phyloP scores from a whole-genome alignment of 257 asterid genomes.

The Prunella vulgaris region DNA sequence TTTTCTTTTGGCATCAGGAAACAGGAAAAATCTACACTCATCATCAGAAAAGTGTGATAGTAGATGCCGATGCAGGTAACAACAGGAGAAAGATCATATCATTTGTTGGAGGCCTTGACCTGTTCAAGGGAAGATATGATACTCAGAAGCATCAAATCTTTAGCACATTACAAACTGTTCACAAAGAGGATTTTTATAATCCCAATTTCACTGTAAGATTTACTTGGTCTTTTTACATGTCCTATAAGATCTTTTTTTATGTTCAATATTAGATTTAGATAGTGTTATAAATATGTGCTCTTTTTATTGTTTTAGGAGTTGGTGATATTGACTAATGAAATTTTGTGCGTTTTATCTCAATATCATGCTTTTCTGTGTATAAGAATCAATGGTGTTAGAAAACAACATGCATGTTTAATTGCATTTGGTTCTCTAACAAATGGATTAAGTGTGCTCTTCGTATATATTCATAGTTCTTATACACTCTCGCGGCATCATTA shows the following conservation, averaged over 20 bases:
- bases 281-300: too few relatives aligned
- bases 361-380: too few relatives aligned
- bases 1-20: constrained; percentile 53
- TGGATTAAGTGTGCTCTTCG: too few relatives aligned
- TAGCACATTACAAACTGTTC: constrained; percentile 58
- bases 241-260: too few relatives aligned
- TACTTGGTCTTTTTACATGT: not conserved
- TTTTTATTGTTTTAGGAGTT: too few relatives aligned
- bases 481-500: constrained; percentile 17
- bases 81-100: constrained; percentile 58
- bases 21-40: constrained; percentile 82
- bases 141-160: constrained; percentile 61
- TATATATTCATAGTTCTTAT: too few relatives aligned
- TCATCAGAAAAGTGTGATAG: constrained; percentile 87
- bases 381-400: too few relatives aligned
- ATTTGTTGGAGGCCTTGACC: constrained; percentile 89
- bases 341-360: too few relatives aligned
- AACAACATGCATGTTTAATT: too few relatives aligned
- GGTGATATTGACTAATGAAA: too few relatives aligned
- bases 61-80: constrained; percentile 81
- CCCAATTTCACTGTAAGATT: constrained; percentile 67
- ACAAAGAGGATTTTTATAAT: constrained; percentile 78
- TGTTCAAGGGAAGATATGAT: constrained; percentile 83
- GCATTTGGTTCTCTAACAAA: too few relatives aligned
- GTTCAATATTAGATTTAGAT: too few relatives aligned